Conservation (phyloP, 2,329 filamentous ascomycete species). For the Plenodomus biglobosus region DNA sequence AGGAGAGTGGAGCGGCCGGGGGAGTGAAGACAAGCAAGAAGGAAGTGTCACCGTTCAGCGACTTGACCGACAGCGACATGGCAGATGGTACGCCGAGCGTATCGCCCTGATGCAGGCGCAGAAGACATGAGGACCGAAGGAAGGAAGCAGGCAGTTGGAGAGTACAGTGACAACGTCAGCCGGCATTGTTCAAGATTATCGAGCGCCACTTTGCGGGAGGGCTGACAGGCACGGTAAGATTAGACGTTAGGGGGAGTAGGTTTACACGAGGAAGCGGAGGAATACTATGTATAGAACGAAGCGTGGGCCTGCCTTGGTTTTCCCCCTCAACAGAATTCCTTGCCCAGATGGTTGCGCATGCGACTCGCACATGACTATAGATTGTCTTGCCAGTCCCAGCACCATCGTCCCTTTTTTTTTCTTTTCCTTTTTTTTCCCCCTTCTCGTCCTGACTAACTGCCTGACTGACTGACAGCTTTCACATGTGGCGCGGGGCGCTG, state of each 20-base stretch:
- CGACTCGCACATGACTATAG: background rate
- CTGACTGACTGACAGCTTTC: background rate
- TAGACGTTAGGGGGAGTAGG: background rate
- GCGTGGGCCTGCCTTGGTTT: background rate
- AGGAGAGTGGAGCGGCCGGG: conserved; percentile 47
- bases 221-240: background rate
- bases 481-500: background rate
- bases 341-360: background rate
- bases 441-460: too few species aligned
- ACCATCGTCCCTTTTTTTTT: too few species aligned
- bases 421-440: too few species aligned
- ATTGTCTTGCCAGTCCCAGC: too few species aligned
- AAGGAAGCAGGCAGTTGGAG: conserved; percentile 3
- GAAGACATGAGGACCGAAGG: conserved; percentile 1
- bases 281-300: background rate
- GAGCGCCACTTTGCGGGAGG: background rate
- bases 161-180: conserved; percentile 9
- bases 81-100: conserved; percentile 7
- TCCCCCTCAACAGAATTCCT: background rate
- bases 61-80: conserved; percentile 66
- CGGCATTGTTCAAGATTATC: conserved; percentile 5
- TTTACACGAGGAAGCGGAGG: background rate
- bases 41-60: conserved; percentile 65
- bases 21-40: conserved; percentile 67
- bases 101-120: background rate